Conservation (phyloP, 495 filamentous ascomycete species). For the Tuber borchii region DNA sequence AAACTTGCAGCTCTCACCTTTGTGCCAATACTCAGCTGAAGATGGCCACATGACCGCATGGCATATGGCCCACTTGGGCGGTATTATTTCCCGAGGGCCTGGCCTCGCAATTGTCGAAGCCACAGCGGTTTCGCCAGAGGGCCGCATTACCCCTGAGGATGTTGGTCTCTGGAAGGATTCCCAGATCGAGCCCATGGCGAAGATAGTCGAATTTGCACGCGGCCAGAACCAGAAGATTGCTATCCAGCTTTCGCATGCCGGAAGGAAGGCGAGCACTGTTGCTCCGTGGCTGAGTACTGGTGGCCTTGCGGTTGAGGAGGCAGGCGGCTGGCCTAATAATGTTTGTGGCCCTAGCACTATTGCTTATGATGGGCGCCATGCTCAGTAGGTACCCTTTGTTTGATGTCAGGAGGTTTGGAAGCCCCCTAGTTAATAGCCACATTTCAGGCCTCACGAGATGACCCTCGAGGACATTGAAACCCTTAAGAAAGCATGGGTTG, state of each 20-base stretch:
- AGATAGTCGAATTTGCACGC: constrained; percentile 63
- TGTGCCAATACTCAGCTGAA: constrained; percentile 63
- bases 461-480: constrained; percentile 56
- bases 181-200: constrained; percentile 58
- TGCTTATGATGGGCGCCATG: constrained; percentile 48
- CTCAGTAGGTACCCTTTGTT: constrained; percentile 21
- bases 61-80: constrained; percentile 52
- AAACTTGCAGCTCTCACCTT: constrained; percentile 44
- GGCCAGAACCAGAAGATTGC: constrained; percentile 62
- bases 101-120: constrained; percentile 67
- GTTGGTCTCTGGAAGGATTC: constrained; percentile 67
- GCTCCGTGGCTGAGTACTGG: constrained; percentile 52
- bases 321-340: constrained; percentile 60
- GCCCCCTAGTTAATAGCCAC: constrained; percentile 47
- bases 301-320: constrained; percentile 49
- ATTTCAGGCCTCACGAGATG: constrained; percentile 51
- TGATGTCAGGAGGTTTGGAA: constrained; percentile 49
- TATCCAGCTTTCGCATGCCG: constrained; percentile 71
- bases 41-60: constrained; percentile 58
- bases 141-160: constrained; percentile 70
- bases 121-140: constrained; percentile 61
- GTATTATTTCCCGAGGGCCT: constrained; percentile 60
- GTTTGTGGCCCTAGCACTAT: constrained; percentile 55
- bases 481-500: constrained; percentile 56
- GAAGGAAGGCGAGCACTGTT: constrained; percentile 50